Base-by-base conservation (phyloP, 2,329 filamentous ascomycete genomes). In the Xylaria arbuscula region DNA sequence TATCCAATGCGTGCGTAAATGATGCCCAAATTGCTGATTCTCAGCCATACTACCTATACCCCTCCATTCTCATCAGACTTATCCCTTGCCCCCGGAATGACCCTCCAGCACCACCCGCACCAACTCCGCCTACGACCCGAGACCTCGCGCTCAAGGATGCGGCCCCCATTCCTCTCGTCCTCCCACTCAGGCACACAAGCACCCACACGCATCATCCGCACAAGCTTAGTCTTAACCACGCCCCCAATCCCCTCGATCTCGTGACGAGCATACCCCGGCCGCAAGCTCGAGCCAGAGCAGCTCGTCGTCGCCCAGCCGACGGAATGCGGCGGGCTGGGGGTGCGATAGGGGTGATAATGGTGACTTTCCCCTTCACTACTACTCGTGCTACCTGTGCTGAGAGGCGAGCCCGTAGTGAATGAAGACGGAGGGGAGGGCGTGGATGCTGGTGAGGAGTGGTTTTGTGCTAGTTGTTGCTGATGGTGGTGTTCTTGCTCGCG, bases 231-330 rank as follows among this genome's bases (percentile, higher is more conserved):
- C 84, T 97, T 97, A 62, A 98, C 89, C 15, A 92, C 87, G 0
- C 94, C 94, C 11, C 94, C 94, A 53, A 98, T 92, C 1, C 94
- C 94, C 76, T 97, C 93, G 68, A 98, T 92, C 80, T 98, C 94
- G 76, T 97, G 94, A 50, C 92, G 86, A 65, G 90, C 86, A 76
- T 97, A 98, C 2, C 94, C 94, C 0, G 92, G 85, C 67, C 91
- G 83, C 72, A 86, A 85, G 17, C 64, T 57, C 5, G 55, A 32
- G 15, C 56, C 62, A 19, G 45, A 48, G 24, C 58, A 36, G 15
- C 17, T 10, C 17, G 34, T 17, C 2, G 38, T 36, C 7, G 22
- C 56, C 8, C 64, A 13, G 17, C 63, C 62, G 2, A 58, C 51
- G n/a, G 69, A 67, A 79, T 87, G 80, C 64, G 83, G 75, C 19